phyloP scores from a whole-genome alignment of 164 flowering plant species.

The Tetracentron sinense region DNA sequence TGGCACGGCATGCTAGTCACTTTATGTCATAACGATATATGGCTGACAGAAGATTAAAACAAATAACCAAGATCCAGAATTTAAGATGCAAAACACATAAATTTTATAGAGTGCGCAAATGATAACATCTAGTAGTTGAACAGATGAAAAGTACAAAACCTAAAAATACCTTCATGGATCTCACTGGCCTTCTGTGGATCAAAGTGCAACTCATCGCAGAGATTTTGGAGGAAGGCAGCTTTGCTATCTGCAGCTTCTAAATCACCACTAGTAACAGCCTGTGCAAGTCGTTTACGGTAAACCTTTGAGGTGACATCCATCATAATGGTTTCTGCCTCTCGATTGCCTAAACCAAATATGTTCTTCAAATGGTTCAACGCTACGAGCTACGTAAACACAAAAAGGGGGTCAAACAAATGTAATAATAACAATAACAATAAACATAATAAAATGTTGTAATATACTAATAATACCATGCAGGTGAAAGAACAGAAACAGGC shows the following conservation, averaged over 20 bases:
- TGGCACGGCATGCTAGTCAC: too few species aligned
- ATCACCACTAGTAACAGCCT: constrained; percentile 71
- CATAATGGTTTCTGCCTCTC: constrained; percentile 71
- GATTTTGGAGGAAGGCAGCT: constrained; percentile 86
- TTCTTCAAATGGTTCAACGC: constrained; percentile 78
- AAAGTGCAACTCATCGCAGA: constrained; percentile 81
- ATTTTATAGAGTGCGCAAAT: too few species aligned
- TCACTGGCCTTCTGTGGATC: constrained; percentile 83
- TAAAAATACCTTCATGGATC: constrained; percentile 86
- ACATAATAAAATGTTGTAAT: too few species aligned
- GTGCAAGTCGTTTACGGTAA: constrained; percentile 73
- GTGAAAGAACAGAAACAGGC: too few species aligned
- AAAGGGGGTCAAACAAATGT: background rate
- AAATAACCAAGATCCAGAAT: background rate
- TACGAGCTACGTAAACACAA: constrained; percentile 47
- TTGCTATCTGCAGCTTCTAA: constrained; percentile 81
- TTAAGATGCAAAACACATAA: too few species aligned
- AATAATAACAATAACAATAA: too few species aligned
- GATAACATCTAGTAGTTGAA: too few species aligned
- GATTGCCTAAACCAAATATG: constrained; percentile 86
- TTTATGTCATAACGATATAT: too few species aligned
- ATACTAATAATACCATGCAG: too few species aligned
- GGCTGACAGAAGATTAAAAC: background rate
- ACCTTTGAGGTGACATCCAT: constrained; percentile 76
- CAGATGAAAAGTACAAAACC: background rate